Conservation (phyloP, 495 filamentous ascomycete species). For the Penicillium mononematosum region DNA sequence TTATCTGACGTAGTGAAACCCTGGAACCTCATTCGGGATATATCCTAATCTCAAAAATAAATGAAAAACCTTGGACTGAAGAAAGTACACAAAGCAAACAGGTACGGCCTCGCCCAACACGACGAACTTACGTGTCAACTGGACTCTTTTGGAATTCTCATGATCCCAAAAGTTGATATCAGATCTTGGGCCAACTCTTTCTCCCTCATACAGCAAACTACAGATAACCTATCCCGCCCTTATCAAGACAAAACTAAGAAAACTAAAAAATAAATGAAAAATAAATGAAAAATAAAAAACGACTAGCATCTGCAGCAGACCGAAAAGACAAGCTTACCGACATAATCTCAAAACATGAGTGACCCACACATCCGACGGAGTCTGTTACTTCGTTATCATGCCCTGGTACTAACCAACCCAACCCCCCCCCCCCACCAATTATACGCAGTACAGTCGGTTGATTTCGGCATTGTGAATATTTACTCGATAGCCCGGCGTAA, state of each 20-base stretch:
- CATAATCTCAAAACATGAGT: conserved; percentile 2
- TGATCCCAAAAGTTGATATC: background rate
- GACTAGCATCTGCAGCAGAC: conserved; percentile 3
- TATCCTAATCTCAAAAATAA: background rate
- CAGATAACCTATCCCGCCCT: background rate
- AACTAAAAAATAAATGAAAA: background rate
- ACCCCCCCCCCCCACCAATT: background rate
- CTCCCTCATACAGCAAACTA: background rate
- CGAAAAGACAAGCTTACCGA: conserved; percentile 2
- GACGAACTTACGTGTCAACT: background rate
- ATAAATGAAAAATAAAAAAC: background rate
- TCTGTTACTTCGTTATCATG: background rate
- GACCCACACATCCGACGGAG: background rate
- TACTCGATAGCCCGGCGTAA: background rate
- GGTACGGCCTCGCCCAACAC: background rate
- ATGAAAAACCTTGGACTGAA: background rate
- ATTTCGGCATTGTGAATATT: background rate
- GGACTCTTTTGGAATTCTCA: background rate
- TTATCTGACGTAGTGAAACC: background rate
- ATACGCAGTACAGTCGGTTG: background rate
- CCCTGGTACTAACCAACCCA: conserved; percentile 1
- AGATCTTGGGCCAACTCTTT: background rate
- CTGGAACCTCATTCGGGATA: background rate
- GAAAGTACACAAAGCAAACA: background rate
- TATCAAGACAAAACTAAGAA: too few species aligned